Percentiles rank a stretch among this genome's conserved stretches.
Evolutionary conservation across 768 basidiomycete genomes (phyloP).

Genomic region (Boletus huronensis): DNA sequence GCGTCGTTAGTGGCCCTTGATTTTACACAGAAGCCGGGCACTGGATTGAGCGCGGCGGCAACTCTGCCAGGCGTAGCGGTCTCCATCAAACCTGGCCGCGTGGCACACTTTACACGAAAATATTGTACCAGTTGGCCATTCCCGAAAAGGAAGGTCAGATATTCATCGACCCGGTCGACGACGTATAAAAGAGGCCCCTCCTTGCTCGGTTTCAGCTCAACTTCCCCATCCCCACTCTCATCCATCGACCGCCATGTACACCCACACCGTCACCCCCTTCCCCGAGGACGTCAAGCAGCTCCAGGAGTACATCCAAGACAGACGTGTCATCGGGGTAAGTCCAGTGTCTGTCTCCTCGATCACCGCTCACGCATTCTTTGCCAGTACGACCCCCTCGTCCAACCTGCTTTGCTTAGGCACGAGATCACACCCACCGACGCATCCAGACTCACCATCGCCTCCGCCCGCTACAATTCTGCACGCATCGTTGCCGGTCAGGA

Average conservation of each 20-base stretch:
- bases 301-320: slow-evolving; percentile 74
- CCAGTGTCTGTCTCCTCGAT: background rate
- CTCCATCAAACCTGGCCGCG: slow-evolving; percentile 17
- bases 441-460: slow-evolving; percentile 73
- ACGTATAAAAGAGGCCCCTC: slow-evolving; percentile 26
- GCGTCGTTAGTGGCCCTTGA: slow-evolving; percentile 44
- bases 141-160: background rate
- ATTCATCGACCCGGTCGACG: background rate
- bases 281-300: slow-evolving; percentile 63
- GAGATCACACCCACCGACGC: slow-evolving; percentile 68
- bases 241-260: slow-evolving; percentile 6
- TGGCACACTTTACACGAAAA: slow-evolving; percentile 3
- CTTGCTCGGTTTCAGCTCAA: background rate
- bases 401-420: slow-evolving; percentile 85
- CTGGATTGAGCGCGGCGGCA: slow-evolving; percentile 46
- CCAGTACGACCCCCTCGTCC: slow-evolving; percentile 94
- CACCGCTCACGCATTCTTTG: slow-evolving; percentile 11
- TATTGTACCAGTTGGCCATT: background rate
- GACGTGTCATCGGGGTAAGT: slow-evolving; percentile 76
- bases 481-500: slow-evolving; percentile 80
- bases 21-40: slow-evolving; percentile 72
- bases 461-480: slow-evolving; percentile 75
- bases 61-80: slow-evolving; percentile 14
- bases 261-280: slow-evolving; percentile 55
- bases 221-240: background rate